Evolutionary conservation across 2,329 filamentous ascomycete species (phyloP), one percentile per base, ranked within the genome.

Genomic region (Periconia macrospinosa): DNA sequence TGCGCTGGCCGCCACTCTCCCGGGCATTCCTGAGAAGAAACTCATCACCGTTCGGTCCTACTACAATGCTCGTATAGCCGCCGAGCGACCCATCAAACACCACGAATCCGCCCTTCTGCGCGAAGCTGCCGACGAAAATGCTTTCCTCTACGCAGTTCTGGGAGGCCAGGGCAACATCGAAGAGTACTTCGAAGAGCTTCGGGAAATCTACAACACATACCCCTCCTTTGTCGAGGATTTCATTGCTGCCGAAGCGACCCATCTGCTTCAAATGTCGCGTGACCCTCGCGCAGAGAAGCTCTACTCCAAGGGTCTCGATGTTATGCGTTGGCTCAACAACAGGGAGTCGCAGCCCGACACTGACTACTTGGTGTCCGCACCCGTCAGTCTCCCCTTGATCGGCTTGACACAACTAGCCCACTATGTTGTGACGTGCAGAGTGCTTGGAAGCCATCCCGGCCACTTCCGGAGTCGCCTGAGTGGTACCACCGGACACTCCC

Each of bases 101-200:
- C 93, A 99, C 74, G 90, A 96, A 72, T 97, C 95, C 41, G 95
- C 94, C 35, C 83, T 99, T 45, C 85, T 97, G 70, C 86, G 94
- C 63, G 93, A 94, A 47, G 91, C 91, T 10, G 87, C 89, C 45
- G 92, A 97, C 58, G 88, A 86, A 57, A 86, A 87, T 52, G 92
- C 92, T 50, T 88, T 86, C 65, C 85, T 99, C 55, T 99, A 96
- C 79, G 92, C 88, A 61, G 92, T 99, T 57, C 96, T 97, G 63
- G 94, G 94, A 55, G 94, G 94, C 7, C 94, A 99, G 75, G 94
- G 94, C 66, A 99, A 99, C 76, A 97, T 99, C 60, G 93, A 99
- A 77, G 95, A 99, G 78, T 99, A 99, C 78, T 99, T 99, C 69
- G 93, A 99, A 64, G 94, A 99, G 79, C 84, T 99, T 58, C 87